Evolutionary conservation across 2,329 filamentous ascomycete species (phyloP), one percentile per base, ranked within the genome.

Genomic region (Paradendryphiella salina): DNA sequence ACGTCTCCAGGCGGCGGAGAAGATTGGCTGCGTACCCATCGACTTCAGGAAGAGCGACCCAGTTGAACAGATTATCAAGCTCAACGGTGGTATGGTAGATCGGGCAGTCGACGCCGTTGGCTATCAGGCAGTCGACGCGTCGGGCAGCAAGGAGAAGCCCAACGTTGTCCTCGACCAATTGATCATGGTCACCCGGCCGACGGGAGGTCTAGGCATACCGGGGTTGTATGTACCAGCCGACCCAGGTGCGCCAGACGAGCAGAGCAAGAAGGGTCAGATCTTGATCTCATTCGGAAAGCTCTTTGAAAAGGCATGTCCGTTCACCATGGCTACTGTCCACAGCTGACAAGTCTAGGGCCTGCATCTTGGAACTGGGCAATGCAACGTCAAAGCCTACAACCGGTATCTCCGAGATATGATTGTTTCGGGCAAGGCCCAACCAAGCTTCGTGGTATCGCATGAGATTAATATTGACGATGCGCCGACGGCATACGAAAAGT

Each of bases 381-480:
- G 84, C 72, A 87, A 87, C 55, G 84, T 87, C 58, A 87, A 87
- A 70, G 75, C 80, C 0, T 87, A 87, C 70, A 87, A 87, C 65
- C 76, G 84, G 18, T 85, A 87, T 61, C 71, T 87, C 32, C 78
- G 85, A 10, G 84, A 87, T 54, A 73, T 88, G 61, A 87, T 87
- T 59, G 82, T 87, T 35, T 73, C 81, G 0, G 84, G 85, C 2
- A 80, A 79, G 51, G 85, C 85, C 0, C 86, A 85, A 67, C 85
- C 85, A 3, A 84, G 80, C 48, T 88, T 87, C 58, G 83, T 87
- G 1, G 82, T 87, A 5, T 84, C 80, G 1, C 84, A 87, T 56
- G 83, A 86, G 62, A 82, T 87, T 50, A 76, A 74, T 8, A 80
- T 88, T 17, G 83, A 86, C 2, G 82, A 85, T 17, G 84, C 82